These are phyloP conservation scores for Blastosporella zonata DNA, from an alignment of 1,284 basidiomycete species.

Conservation along the genomic window DNA sequence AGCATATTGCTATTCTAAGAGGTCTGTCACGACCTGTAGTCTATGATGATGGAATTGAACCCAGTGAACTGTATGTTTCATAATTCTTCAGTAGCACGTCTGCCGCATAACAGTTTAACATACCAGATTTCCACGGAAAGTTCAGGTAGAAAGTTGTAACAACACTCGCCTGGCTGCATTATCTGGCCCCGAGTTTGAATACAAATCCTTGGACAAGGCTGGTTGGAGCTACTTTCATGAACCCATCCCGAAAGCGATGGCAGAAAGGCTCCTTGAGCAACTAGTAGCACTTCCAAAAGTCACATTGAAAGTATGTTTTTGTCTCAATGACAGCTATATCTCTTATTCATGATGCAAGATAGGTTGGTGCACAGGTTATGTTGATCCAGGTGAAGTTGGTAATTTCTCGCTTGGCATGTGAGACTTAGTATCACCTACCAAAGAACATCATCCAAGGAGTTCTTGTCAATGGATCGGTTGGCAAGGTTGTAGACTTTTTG, in stretches of 20 bases:
- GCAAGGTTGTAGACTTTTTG: slow-evolving; percentile 63
- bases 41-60: slow-evolving; percentile 69
- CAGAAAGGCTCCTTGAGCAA: slow-evolving; percentile 27
- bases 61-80: slow-evolving; percentile 62
- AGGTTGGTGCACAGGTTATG: slow-evolving; percentile 58
- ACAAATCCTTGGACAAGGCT: slow-evolving; percentile 30
- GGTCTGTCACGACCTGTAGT: slow-evolving; percentile 51
- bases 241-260: slow-evolving; percentile 23
- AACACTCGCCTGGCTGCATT: slow-evolving; percentile 50
- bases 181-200: slow-evolving; percentile 31
- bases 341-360: slow-evolving; percentile 5
- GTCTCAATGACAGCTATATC: not conserved
- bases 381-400: slow-evolving; percentile 34
- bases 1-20: slow-evolving; percentile 59
- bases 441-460: slow-evolving; percentile 58
- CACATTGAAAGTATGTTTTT: slow-evolving; percentile 28
- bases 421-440: not conserved
- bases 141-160: slow-evolving; percentile 81
- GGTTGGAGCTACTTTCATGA: slow-evolving; percentile 28
- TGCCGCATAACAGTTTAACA: slow-evolving; percentile 20
- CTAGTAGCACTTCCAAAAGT: slow-evolving; percentile 26
- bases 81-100: not conserved
- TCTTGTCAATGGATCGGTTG: slow-evolving; percentile 82
- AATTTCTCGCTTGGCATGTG: not conserved
- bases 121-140: slow-evolving; percentile 71